Conservation (phyloP, 2,329 filamentous ascomycete genomes). For the Metarhizium sp. region DNA sequence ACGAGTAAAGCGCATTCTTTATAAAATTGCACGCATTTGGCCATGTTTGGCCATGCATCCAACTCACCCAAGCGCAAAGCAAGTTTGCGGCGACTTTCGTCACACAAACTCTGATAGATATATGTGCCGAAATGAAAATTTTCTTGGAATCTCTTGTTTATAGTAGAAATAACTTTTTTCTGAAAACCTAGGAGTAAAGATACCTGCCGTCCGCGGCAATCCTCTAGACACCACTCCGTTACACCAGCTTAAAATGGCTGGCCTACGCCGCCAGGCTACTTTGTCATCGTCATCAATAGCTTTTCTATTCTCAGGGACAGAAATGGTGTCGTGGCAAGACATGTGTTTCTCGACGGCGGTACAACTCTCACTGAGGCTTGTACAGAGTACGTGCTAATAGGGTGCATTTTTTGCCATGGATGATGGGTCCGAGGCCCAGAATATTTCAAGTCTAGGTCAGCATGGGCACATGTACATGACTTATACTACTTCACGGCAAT, state of each 20-base stretch:
- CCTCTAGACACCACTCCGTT: conserved; percentile 13
- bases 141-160: too few species aligned
- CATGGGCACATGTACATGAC: conserved; percentile 20
- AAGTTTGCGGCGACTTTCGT: conserved; percentile 13
- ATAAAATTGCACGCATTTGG: too few species aligned
- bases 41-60: too few species aligned
- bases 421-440: conserved; percentile 21
- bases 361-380: conserved; percentile 18
- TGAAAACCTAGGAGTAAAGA: not conserved
- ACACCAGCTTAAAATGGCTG: conserved; percentile 14
- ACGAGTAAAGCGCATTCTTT: too few species aligned
- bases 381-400: conserved; percentile 16
- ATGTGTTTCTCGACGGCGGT: conserved; percentile 13
- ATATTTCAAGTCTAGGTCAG: conserved; percentile 18
- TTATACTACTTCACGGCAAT: conserved; percentile 22
- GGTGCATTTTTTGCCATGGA: conserved; percentile 19
- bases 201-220: conserved; percentile 17
- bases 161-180: too few species aligned
- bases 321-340: conserved; percentile 9
- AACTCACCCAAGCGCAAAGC: not conserved
- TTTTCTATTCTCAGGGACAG: conserved; percentile 1
- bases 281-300: conserved; percentile 15
- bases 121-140: too few species aligned
- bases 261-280: conserved; percentile 19
- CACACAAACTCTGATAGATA: too few species aligned